These are phyloP conservation scores for Arthroderma sp. DNA, from an alignment of 2,329 filamentous ascomycete species.

Conservation along the genomic window DNA sequence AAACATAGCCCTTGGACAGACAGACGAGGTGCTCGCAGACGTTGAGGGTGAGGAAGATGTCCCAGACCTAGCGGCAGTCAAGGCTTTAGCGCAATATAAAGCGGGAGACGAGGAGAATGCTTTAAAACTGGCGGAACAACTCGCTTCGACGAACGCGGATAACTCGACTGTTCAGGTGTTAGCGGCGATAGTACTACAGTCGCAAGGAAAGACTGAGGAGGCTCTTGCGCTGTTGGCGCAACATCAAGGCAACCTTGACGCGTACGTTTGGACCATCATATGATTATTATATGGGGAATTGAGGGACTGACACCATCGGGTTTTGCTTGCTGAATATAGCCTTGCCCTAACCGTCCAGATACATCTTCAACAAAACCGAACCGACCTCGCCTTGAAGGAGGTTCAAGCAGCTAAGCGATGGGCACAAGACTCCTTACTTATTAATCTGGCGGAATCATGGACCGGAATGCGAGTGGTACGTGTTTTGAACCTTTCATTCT, in stretches of 20 bases:
- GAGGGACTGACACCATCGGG: conserved; percentile 1
- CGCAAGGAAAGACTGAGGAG: conserved; percentile 68
- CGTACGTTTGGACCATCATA: conserved; percentile 41
- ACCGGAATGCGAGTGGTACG: conserved; percentile 72
- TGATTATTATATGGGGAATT: background rate
- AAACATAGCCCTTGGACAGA: conserved; percentile 68
- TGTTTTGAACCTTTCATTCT: conserved; percentile 9
- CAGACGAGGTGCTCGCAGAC: conserved; percentile 57
- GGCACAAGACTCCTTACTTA: conserved; percentile 86
- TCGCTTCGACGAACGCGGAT: conserved; percentile 54
- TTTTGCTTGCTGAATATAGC: conserved; percentile 21
- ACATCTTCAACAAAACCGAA: conserved; percentile 79
- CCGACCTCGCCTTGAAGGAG: conserved; percentile 82
- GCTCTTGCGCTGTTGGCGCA: conserved; percentile 65
- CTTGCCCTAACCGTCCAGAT: conserved; percentile 87
- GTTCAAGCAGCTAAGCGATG: conserved; percentile 75
- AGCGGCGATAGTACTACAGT: conserved; percentile 68
- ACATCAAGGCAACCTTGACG: conserved; percentile 69
- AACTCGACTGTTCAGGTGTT: conserved; percentile 72
- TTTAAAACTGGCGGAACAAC: conserved; percentile 48
- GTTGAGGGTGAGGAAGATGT: conserved; percentile 50
- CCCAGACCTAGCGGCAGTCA: conserved; percentile 64
- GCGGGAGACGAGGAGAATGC: conserved; percentile 51
- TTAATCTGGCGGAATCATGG: conserved; percentile 94
- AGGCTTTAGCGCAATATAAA: conserved; percentile 56